Evolutionary conservation across 352 stramenopile species (phyloP).

Genomic region (Phytopythium cucurbitacearum): DNA sequence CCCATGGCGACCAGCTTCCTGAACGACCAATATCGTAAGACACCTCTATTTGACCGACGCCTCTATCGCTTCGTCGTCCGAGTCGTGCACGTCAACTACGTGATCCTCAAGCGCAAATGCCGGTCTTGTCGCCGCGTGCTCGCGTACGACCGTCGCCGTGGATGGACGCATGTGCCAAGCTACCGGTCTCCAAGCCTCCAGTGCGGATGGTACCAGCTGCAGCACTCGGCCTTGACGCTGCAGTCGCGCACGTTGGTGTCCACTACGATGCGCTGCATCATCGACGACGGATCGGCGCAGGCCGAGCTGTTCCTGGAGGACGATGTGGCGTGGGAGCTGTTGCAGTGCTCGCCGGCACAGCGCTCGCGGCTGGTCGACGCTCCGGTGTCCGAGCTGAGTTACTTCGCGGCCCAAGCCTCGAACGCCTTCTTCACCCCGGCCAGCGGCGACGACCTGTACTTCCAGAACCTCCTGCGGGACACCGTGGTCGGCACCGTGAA

Average conservation of each 20-base stretch:
- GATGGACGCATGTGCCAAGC: conserved; percentile 10
- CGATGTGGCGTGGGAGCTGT: conserved; percentile 65
- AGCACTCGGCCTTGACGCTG: conserved; percentile 28
- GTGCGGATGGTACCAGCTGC: conserved; percentile 20
- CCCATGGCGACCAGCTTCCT: conserved; percentile 37
- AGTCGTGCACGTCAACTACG: conserved; percentile 75
- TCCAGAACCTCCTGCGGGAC: conserved; percentile 54
- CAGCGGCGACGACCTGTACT: conserved; percentile 40
- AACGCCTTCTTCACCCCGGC: conserved; percentile 24
- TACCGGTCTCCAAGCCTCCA: background rate
- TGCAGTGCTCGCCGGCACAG: conserved; percentile 38
- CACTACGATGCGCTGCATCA: conserved; percentile 48
- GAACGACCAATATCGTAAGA: conserved; percentile 35
- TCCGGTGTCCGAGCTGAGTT: conserved; percentile 47
- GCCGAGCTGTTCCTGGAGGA: conserved; percentile 71
- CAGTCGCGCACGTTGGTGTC: conserved; percentile 32
- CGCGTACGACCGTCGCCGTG: conserved; percentile 31
- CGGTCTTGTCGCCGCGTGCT: conserved; percentile 44
- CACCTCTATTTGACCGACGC: conserved; percentile 30
- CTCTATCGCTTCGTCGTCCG: conserved; percentile 55
- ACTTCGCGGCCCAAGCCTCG: conserved; percentile 36
- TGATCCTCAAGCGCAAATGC: conserved; percentile 70
- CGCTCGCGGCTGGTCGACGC: conserved; percentile 42
- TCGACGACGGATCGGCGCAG: conserved; percentile 77
- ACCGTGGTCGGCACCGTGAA: conserved; percentile 33